A percentile compares a stretch with the other conserved stretches of the same genome.
phyloP scores from a whole-genome alignment of 495 filamentous ascomycete genomes.

The Xylaria castorea region DNA sequence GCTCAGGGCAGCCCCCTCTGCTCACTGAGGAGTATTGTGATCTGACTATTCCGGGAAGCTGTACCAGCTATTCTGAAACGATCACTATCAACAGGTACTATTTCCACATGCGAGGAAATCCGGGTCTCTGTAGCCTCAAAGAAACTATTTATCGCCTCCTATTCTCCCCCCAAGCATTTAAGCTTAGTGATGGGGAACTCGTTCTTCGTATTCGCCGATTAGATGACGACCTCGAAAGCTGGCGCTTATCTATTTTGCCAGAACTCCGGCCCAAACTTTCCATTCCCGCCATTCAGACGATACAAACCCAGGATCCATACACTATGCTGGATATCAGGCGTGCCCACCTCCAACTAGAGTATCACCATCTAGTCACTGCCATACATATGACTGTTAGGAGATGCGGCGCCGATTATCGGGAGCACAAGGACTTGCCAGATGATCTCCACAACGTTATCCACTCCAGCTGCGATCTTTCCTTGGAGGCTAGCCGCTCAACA shows the following conservation, averaged over 20 bases:
- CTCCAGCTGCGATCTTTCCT: constrained; percentile 26
- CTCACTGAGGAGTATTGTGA: constrained; percentile 42
- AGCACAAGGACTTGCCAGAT: constrained; percentile 16
- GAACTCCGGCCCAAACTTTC: neutral
- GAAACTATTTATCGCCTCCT: neutral
- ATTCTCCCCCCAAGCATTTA: neutral
- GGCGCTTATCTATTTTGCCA: neutral
- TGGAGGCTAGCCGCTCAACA: constrained; percentile 29
- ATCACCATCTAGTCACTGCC: neutral
- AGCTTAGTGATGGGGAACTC: neutral
- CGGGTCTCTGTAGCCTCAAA: neutral
- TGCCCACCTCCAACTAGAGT: neutral
- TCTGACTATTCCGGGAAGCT: constrained; percentile 28
- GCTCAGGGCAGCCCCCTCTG: constrained; percentile 37
- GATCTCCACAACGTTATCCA: constrained; percentile 28
- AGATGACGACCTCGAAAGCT: neutral
- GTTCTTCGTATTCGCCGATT: neutral
- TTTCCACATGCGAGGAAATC: neutral
- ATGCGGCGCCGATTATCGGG: constrained; percentile 21
- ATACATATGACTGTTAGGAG: constrained; percentile 25
- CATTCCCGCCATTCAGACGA: neutral
- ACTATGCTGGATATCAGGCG: neutral
- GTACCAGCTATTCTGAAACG: neutral
- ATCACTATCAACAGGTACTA: neutral
- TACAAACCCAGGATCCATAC: neutral